Conservation (phyloP, 257 asterid genomes). For the Cordia subcordata region DNA sequence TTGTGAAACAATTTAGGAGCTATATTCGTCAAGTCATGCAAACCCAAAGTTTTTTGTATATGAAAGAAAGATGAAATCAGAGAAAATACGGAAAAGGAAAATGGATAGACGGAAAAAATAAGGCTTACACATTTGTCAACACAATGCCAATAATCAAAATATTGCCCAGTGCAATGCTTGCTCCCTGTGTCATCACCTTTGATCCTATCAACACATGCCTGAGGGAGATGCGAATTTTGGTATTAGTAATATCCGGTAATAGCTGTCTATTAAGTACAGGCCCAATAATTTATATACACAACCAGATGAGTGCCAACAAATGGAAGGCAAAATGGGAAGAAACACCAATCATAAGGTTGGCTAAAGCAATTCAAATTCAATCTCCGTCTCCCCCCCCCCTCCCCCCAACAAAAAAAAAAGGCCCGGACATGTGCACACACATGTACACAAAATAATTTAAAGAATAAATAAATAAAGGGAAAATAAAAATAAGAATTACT, state of each 20-base stretch:
- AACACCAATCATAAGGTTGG: too few species aligned
- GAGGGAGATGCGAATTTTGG: conserved; percentile 2
- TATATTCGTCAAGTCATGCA: neutral
- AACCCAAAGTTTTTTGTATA: neutral
- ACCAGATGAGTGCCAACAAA: too few species aligned
- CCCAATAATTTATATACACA: too few species aligned
- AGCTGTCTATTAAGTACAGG: neutral
- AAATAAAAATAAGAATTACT: too few species aligned
- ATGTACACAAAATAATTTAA: too few species aligned
- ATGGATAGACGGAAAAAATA: neutral
- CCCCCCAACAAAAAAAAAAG: too few species aligned
- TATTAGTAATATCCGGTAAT: neutral
- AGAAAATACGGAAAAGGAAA: conserved; percentile 7
- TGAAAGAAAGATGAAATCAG: neutral
- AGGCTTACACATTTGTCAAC: conserved; percentile 64
- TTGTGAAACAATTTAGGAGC: neutral
- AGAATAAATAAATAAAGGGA: too few species aligned
- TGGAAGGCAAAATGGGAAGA: too few species aligned
- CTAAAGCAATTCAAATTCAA: too few species aligned
- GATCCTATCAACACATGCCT: conserved; percentile 66
- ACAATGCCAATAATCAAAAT: conserved; percentile 81
- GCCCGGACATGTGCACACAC: too few species aligned
- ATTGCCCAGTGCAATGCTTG: conserved; percentile 87
- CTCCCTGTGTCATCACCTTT: conserved; percentile 67
- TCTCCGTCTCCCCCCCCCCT: too few species aligned